phyloP scores from a whole-genome alignment of 768 basidiomycete genomes.

The Suillus plorans region DNA sequence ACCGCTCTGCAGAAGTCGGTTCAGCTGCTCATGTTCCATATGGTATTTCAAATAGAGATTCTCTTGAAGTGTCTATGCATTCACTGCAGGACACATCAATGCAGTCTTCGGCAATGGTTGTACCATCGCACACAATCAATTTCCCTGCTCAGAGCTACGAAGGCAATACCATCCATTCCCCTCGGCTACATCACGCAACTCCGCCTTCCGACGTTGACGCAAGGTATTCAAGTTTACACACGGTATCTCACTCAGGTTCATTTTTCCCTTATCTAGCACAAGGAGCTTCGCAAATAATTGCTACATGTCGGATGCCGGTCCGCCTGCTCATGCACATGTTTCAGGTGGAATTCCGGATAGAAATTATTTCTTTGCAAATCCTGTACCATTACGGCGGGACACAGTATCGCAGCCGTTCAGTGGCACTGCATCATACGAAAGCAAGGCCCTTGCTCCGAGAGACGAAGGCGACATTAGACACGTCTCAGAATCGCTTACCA shows the following conservation, averaged over 20 bases:
- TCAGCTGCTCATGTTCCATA: background rate
- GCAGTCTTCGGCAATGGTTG: background rate
- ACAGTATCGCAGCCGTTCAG: background rate
- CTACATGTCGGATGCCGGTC: background rate
- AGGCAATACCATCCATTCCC: background rate
- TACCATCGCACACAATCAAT: background rate
- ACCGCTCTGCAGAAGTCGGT: background rate
- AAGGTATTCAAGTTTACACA: background rate
- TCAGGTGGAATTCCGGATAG: background rate
- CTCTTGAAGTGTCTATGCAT: background rate
- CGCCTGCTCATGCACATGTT: background rate
- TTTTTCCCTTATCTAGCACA: background rate
- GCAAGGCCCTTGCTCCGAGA: background rate
- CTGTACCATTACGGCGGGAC: background rate
- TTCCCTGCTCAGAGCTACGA: background rate
- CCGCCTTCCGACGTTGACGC: no score
- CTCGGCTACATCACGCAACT: background rate
- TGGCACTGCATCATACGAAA: background rate
- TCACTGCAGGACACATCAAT: background rate
- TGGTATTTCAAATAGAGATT: background rate
- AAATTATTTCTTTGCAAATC: background rate
- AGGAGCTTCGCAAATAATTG: background rate
- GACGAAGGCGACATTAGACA: background rate
- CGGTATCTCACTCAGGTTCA: background rate
- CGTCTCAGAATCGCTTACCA: background rate